A percentile compares a stretch with the other conserved stretches of the same genome.
Conservation (phyloP, 345 rosid species). For the Salix koriyanagi region DNA sequence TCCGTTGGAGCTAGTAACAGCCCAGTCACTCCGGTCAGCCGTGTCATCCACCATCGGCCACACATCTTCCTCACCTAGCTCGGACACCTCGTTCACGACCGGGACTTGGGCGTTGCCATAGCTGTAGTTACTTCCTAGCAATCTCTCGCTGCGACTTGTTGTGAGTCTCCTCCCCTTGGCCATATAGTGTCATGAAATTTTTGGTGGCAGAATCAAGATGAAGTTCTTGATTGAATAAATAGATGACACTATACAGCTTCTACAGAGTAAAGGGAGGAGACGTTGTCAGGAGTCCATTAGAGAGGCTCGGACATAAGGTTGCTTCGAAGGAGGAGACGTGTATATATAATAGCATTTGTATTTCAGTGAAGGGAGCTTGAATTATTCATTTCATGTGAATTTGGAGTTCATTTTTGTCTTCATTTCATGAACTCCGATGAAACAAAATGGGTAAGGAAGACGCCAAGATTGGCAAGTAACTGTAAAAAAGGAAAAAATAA, state of each 20-base stretch:
- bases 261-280: not conserved
- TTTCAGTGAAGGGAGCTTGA: too few species aligned
- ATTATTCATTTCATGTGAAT: conserved; percentile 50
- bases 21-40: conserved; percentile 22
- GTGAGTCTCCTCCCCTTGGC: conserved; percentile 72
- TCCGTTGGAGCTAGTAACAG: not conserved
- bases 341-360: conserved; percentile 26
- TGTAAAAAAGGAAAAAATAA: not conserved
- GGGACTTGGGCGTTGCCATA: conserved; percentile 21
- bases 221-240: too few species aligned
- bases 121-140: conserved; percentile 42
- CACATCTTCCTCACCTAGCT: conserved; percentile 75
- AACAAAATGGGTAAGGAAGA: conserved; percentile 11
- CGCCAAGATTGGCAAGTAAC: conserved; percentile 16
- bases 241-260: not conserved
- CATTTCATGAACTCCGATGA: conserved; percentile 10
- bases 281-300: conserved; percentile 21
- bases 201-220: too few species aligned
- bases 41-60: conserved; percentile 63
- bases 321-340: conserved; percentile 6
- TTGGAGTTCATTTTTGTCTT: conserved; percentile 46
- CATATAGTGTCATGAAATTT: conserved; percentile 28
- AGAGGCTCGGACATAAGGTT: conserved; percentile 20
- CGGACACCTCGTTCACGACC: conserved; percentile 29
- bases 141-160: conserved; percentile 69